A percentile compares a stretch with the other conserved stretches of the same genome.
phyloP scores from a whole-genome alignment of 768 basidiomycete genomes.

The Mycena polygramma region DNA sequence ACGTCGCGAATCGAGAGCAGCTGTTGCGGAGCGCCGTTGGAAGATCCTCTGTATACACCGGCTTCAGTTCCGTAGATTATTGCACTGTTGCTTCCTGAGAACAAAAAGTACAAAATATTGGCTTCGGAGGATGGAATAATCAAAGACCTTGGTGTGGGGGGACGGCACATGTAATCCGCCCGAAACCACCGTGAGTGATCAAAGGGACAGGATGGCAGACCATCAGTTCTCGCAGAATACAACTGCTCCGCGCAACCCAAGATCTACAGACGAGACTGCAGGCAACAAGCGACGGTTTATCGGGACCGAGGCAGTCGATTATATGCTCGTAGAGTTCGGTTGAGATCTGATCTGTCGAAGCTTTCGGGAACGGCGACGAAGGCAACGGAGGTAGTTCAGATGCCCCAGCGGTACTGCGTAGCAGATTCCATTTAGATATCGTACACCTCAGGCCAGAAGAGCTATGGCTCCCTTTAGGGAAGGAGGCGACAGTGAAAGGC shows the following conservation, averaged over 20 bases:
- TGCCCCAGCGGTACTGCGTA: background rate
- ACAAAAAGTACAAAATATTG: background rate
- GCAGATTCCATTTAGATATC: slow-evolving; percentile 18
- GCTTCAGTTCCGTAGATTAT: slow-evolving; percentile 29
- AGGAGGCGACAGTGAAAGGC: slow-evolving; percentile 23
- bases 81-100: background rate
- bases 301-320: slow-evolving; percentile 23
- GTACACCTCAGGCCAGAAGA: background rate
- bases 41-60: slow-evolving; percentile 25
- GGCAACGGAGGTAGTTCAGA: too few species aligned
- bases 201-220: slow-evolving; percentile 21
- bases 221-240: slow-evolving; percentile 17
- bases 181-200: slow-evolving; percentile 15
- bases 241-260: slow-evolving; percentile 31
- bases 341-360: slow-evolving; percentile 27
- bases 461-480: background rate
- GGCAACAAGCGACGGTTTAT: slow-evolving; percentile 25
- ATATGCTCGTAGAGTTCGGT: slow-evolving; percentile 37
- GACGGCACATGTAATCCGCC: slow-evolving; percentile 15
- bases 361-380: background rate
- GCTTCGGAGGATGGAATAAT: too few species aligned
- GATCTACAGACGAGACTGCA: slow-evolving; percentile 35
- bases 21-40: slow-evolving; percentile 12
- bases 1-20: slow-evolving; percentile 49
- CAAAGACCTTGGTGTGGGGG: slow-evolving; percentile 11